Evolutionary conservation across 768 basidiomycete genomes (phyloP), one percentile per base, ranked within the genome.

Genomic region (Pluteus cervinus): DNA sequence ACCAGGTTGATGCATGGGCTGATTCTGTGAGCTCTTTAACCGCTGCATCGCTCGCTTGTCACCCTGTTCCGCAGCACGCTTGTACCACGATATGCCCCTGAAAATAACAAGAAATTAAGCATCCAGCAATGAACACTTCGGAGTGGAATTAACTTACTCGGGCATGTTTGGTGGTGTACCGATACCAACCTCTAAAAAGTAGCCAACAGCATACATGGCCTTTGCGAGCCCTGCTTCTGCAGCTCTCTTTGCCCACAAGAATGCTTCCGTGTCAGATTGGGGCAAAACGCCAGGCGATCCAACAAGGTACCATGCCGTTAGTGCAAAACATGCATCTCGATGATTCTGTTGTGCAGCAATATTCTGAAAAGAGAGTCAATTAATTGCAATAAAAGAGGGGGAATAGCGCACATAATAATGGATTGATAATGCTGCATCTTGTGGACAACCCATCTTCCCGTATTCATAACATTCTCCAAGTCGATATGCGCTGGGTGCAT

Each of bases 381-480:
- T n/a, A n/a, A n/a, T n/a, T n/a, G n/a, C n/a, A n/a, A n/a, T n/a
- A n/a, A n/a, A n/a, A n/a, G n/a, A n/a, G n/a, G n/a, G n/a, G 37
- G 36, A 41, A 15, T 40, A n/a, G 73, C 86, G 56, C 61, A 94
- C 92, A 59, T 99, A 98, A 61, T 98, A 98, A 62, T 99, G 96
- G 50, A 99, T 99, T 31, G 90, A 94, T 40, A 99, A 68, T 20
- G 96, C 96, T 1, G 93, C 79, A 56, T 99, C 96, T 56, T 92
- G 88, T 12, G 96, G 96, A 53, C 96, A 98, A 7, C 92, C 93
- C 79, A 97, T 85, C 69, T 89, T 93, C 24, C 96, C 96, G 58
- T 98, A 99, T 67, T 99, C 96, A 58, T 99, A 99, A 59, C 93
- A 97, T 63, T 98, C 94, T 17, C 96, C 96, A 40, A 98, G 65